Base-by-base conservation (phyloP, 73 alveolate genomes). In the Durusdinium trenchii region DNA sequence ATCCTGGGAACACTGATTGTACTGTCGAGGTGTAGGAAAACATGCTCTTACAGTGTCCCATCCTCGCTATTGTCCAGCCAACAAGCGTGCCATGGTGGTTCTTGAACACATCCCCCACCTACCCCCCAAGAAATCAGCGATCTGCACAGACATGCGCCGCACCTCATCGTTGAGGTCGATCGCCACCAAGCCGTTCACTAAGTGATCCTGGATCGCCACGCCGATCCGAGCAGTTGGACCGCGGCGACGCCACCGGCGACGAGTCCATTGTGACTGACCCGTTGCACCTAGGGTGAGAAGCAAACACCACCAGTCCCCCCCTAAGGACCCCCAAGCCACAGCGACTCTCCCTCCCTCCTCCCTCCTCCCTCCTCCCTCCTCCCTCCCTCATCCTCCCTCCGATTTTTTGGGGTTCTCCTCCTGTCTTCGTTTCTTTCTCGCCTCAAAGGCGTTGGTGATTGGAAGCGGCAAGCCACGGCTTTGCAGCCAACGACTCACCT, bases 111-210 rank as follows among this genome's bases (percentile, higher is more conserved):
- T 30, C 26, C 30, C 38, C 36, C 36, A 42, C 52, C n/a, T 16
- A 6, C 26, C 16, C 47, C 83, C 51, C 28, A 71, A 71, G 42
- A 12, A 3, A 76, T 43, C 36, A 47, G 43, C 38, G 38, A 35
- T 9, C 9, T 18, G 52, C 48, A 71, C 18, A 6, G 20, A 18
- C 62, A 18, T 5, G 38, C 75, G 40, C 40, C 57, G 26, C 4
- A 5, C 96, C 96, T 87, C 96, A 84, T 16, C 47, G 14, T 28
- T 61, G 40, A 87, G 84, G 85, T 87, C 96, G 42, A 61, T 23
- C 0, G 96, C 96, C 71, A 64, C 86, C 85, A 87, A 46, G 85
- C 96, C 96, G 26, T 87, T 87, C 62, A 87, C 85, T 71, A 87
- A 69, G 85, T 87, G 96, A 45, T 87, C 96, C 96, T 86, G 79